Conservation (phyloP, 768 basidiomycete species). For the Lentinula sp. region DNA sequence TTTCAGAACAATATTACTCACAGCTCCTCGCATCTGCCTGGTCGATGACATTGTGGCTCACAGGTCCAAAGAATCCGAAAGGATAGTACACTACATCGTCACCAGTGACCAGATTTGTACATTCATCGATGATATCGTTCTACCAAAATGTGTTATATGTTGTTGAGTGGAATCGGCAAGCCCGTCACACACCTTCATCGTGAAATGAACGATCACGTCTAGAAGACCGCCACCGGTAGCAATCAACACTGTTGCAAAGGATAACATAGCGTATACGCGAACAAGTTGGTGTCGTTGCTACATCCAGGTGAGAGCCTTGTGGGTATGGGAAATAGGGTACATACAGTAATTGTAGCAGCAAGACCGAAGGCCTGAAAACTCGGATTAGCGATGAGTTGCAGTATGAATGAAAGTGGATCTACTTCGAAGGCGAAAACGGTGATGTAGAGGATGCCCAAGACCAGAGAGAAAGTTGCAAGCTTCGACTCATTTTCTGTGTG, state of each 20-base stretch:
- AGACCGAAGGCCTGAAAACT: conserved; percentile 39
- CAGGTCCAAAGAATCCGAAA: conserved; percentile 52
- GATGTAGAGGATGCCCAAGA: conserved; percentile 55
- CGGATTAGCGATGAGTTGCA: background rate
- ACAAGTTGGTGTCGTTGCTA: conserved; percentile 53
- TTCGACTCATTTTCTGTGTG: conserved; percentile 31
- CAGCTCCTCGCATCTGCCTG: conserved; percentile 38
- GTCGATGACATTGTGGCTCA: conserved; percentile 22
- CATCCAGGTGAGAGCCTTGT: background rate
- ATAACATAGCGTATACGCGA: conserved; percentile 50
- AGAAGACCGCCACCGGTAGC: conserved; percentile 47
- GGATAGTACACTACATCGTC: conserved; percentile 22
- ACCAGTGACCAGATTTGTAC: conserved; percentile 33
- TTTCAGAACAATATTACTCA: conserved; percentile 21
- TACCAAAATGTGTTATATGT: conserved; percentile 15
- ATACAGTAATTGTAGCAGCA: conserved; percentile 41
- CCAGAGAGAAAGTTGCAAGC: conserved; percentile 50
- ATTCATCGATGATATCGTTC: conserved; percentile 55
- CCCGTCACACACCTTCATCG: conserved; percentile 45
- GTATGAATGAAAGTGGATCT: background rate
- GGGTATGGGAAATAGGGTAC: conserved; percentile 16
- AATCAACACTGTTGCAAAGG: conserved; percentile 39
- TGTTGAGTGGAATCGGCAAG: background rate
- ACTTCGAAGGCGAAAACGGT: conserved; percentile 44
- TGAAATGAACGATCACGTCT: conserved; percentile 59